These are phyloP conservation scores for Schizopora paradoxa DNA, from an alignment of 1,284 basidiomycete species.

Conservation along the genomic window DNA sequence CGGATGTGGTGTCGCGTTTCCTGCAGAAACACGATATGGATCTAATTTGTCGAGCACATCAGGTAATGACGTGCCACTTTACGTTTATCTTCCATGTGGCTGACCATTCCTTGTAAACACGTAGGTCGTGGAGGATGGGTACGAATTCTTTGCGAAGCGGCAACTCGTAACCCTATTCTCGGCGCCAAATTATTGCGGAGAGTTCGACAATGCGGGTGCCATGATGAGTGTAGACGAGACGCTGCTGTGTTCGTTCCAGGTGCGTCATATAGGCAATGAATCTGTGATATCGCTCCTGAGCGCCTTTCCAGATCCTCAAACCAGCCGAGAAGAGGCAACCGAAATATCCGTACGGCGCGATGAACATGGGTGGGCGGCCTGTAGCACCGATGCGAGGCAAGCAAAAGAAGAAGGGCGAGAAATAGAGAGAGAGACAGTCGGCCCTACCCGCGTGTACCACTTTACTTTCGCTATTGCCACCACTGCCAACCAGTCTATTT, in stretches of 20 bases:
- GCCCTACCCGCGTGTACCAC: too few relatives aligned
- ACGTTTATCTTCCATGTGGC: conserved; percentile 8
- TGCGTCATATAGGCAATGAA: conserved; percentile 33
- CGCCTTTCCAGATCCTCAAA: conserved; percentile 77
- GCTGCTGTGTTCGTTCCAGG: conserved; percentile 96
- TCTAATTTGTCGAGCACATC: conserved; percentile 96
- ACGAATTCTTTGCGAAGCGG: conserved; percentile 98
- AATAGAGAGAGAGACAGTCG: too few relatives aligned
- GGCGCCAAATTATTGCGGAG: conserved; percentile 96
- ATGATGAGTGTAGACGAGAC: conserved; percentile 99
- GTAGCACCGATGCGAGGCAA: conserved; percentile 76
- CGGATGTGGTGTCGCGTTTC: conserved; percentile 96
- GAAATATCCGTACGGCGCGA: conserved; percentile 82
- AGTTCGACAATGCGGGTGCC: conserved; percentile 98
- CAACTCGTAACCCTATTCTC: conserved; percentile 97
- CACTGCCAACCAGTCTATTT: too few relatives aligned
- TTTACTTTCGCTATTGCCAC: too few relatives aligned
- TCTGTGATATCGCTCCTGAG: conserved; percentile 9
- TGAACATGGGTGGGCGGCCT: conserved; percentile 68
- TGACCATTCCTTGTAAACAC: too few relatives aligned
- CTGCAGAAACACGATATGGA: conserved; percentile 99
- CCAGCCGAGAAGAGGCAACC: conserved; percentile 99
- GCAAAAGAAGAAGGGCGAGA: conserved; percentile 75
- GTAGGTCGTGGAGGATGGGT: conserved; percentile 98
- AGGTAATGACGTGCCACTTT: conserved; percentile 46